Conservation (phyloP, 495 filamentous ascomycete species). For the Neurospora discreta region DNA sequence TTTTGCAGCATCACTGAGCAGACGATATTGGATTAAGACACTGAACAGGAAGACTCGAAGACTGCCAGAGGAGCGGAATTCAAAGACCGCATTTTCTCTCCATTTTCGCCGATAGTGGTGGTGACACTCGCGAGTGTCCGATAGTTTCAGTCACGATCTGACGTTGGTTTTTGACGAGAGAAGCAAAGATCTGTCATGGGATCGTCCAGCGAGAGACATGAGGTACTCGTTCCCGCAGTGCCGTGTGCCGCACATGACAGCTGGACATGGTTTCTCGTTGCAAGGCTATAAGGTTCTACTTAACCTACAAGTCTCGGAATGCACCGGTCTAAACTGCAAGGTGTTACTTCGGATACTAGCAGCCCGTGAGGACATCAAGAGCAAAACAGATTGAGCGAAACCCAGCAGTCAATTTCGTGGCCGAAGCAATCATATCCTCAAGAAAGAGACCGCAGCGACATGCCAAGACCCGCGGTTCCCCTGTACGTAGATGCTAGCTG, state of each 20-base stretch:
- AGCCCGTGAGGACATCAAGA: background rate
- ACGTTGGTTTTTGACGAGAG: background rate
- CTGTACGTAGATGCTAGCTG: background rate
- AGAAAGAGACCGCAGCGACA: background rate
- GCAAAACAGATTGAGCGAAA: background rate
- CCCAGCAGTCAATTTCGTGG: background rate
- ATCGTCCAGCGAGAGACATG: too few relatives aligned
- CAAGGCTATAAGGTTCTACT: background rate
- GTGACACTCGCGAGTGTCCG: background rate
- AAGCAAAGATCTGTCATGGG: background rate
- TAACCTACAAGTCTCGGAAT: background rate
- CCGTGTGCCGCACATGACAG: background rate
- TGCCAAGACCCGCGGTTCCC: background rate
- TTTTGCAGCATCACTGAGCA: background rate
- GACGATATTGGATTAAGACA: background rate
- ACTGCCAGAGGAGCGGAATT: background rate
- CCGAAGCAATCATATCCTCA: background rate
- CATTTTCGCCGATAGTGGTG: background rate
- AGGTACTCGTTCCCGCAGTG: too few relatives aligned
- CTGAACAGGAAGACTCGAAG: background rate
- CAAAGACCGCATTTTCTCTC: background rate
- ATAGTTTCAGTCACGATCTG: background rate
- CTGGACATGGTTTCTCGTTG: background rate
- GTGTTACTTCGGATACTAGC: background rate
- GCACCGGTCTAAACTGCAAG: background rate